A percentile compares a stretch with the other conserved stretches of the same genome.
Conservation (phyloP, 371 early-diverging fungal species). For the Basidiobolus meristosporus region DNA sequence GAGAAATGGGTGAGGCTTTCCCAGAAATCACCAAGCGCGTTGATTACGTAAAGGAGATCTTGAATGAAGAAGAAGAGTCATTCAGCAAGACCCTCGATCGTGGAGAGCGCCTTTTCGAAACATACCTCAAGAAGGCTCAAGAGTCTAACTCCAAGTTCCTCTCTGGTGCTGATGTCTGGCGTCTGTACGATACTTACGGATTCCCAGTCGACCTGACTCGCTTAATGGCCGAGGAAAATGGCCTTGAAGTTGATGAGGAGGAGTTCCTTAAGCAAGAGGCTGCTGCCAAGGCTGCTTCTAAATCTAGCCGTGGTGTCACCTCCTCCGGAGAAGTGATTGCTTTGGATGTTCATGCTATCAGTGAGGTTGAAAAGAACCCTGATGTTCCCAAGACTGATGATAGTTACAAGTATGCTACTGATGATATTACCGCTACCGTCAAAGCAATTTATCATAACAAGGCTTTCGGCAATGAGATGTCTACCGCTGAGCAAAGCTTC, state of each 20-base stretch:
- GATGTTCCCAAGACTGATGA: constrained; percentile 80
- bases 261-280: constrained; percentile 71
- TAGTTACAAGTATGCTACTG: constrained; percentile 59
- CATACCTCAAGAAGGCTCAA: constrained; percentile 51
- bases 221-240: constrained; percentile 95
- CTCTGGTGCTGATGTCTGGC: constrained; percentile 88
- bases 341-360: constrained; percentile 85
- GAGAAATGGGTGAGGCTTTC: constrained; percentile 71
- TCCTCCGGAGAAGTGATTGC: constrained; percentile 36
- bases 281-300: constrained; percentile 66
- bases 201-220: constrained; percentile 98
- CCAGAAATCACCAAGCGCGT: constrained; percentile 64
- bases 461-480: constrained; percentile 23
- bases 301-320: constrained; percentile 33
- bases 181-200: constrained; percentile 98
- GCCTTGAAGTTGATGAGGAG: constrained; percentile 67
- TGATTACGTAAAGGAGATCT: constrained; percentile 72
- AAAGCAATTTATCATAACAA: constrained; percentile 50
- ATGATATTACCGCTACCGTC: constrained; percentile 41
- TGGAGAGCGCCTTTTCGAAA: constrained; percentile 89
- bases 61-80: constrained; percentile 90
- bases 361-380: constrained; percentile 52
- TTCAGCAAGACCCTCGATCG: constrained; percentile 97
- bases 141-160: constrained; percentile 32
- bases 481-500: constrained; percentile 24